A percentile compares a stretch with the other conserved stretches of the same genome.
phyloP scores from a whole-genome alignment of 345 rosid species.

The Anacardium occidentale region DNA sequence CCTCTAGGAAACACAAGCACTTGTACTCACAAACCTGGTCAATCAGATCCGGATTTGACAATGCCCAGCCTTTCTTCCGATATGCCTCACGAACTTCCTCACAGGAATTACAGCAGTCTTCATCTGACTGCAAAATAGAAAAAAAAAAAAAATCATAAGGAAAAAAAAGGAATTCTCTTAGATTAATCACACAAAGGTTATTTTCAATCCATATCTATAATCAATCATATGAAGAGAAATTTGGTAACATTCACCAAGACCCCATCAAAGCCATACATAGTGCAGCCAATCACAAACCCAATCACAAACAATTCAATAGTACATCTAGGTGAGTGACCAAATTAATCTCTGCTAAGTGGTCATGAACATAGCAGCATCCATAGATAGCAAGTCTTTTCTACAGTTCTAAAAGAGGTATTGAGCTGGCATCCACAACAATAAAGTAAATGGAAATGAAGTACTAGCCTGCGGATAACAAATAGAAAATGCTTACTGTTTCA shows the following conservation, averaged over 20 bases:
- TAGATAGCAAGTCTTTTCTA: background rate
- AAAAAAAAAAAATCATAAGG: background rate
- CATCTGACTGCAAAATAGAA: constrained; percentile 52
- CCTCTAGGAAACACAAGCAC: constrained; percentile 10
- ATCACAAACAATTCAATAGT: constrained; percentile 1
- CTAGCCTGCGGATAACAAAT: background rate
- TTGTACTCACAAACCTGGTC: constrained; percentile 64
- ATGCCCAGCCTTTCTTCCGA: constrained; percentile 89
- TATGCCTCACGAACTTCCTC: constrained; percentile 97
- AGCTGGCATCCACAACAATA: background rate
- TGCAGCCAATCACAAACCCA: background rate
- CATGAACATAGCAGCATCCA: background rate
- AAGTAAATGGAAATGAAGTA: constrained; percentile 4
- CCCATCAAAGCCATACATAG: constrained; percentile 1
- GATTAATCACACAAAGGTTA: background rate
- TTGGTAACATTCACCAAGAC: background rate
- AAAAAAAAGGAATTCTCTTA: background rate
- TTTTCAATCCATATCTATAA: background rate
- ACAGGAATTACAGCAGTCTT: constrained; percentile 81
- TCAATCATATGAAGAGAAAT: background rate
- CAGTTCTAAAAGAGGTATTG: background rate
- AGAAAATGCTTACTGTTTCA: constrained; percentile 55
- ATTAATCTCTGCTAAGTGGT: background rate
- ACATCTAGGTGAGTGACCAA: background rate
- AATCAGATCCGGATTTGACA: constrained; percentile 74